phyloP scores from a whole-genome alignment of 495 filamentous ascomycete genomes.

The Penicillium angulare region DNA sequence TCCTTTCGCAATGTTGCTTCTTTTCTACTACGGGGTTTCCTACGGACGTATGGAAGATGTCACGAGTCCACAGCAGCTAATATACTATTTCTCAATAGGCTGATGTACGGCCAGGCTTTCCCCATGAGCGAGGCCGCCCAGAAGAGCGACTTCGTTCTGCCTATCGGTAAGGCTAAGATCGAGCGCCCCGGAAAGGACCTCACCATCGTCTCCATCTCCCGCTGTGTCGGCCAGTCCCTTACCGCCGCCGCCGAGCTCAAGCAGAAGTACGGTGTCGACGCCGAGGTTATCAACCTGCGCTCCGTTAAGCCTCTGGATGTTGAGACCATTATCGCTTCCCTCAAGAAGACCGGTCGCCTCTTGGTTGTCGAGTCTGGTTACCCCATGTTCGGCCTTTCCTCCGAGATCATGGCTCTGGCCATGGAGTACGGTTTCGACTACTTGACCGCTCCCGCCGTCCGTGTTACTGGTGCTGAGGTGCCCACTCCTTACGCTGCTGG shows the following conservation, averaged over 20 bases:
- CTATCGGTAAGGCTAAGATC: conserved; percentile 98
- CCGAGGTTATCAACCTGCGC: conserved; percentile 96
- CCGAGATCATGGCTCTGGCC: conserved; percentile 87
- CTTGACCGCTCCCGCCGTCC: conserved; percentile 86
- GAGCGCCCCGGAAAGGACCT: conserved; percentile 94
- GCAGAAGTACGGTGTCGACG: conserved; percentile 93
- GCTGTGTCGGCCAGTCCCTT: conserved; percentile 91
- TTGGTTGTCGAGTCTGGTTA: conserved; percentile 94
- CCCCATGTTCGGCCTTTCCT: conserved; percentile 86
- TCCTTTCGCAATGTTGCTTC: neutral
- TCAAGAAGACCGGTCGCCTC: conserved; percentile 96
- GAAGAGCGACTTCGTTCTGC: conserved; percentile 91
- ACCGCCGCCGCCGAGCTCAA: conserved; percentile 84
- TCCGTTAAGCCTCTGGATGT: conserved; percentile 96
- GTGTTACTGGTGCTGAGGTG: conserved; percentile 93
- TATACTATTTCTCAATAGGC: conserved; percentile 36
- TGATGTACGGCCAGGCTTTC: conserved; percentile 91
- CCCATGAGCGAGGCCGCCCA: conserved; percentile 95
- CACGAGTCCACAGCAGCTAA: conserved; percentile 22
- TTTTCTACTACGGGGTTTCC: neutral
- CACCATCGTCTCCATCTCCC: conserved; percentile 90
- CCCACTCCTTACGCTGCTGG: conserved; percentile 88
- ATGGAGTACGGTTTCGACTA: conserved; percentile 99
- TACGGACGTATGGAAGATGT: too few species aligned
- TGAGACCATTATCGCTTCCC: conserved; percentile 88